Conservation (phyloP, 345 rosid species). For the Bretschneidera sinensis region DNA sequence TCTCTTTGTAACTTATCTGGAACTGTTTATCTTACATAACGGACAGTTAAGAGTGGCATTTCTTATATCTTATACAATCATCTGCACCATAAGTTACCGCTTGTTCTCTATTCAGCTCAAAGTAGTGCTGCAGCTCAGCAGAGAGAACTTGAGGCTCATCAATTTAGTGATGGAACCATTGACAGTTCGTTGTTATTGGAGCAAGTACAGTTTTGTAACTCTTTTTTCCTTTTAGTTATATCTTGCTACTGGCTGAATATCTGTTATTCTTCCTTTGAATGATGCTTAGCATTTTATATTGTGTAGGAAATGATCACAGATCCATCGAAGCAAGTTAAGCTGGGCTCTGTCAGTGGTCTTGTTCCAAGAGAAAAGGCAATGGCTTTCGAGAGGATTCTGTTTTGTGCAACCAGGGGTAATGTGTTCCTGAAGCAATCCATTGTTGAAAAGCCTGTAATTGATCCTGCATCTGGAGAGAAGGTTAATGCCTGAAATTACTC, state of each 20-base stretch:
- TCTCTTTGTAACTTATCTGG: no score
- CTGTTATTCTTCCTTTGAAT: neutral
- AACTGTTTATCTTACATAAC: no score
- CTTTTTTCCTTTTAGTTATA: neutral
- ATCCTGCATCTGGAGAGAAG: conserved; percentile 63
- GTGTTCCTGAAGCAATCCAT: conserved; percentile 54
- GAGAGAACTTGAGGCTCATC: conserved; percentile 44
- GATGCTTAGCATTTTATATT: conserved; percentile 12
- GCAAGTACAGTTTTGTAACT: conserved; percentile 36
- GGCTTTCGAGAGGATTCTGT: conserved; percentile 62
- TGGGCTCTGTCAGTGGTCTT: conserved; percentile 61
- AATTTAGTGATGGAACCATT: conserved; percentile 43
- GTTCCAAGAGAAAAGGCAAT: conserved; percentile 52
- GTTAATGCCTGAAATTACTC: conserved; percentile 23
- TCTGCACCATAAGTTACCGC: no score
- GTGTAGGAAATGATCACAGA: conserved; percentile 51
- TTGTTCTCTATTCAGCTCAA: conserved; percentile 37
- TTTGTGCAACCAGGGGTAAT: conserved; percentile 68
- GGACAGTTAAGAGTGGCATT: no score
- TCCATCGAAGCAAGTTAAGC: conserved; percentile 58
- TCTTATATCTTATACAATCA: no score
- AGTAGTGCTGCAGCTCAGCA: conserved; percentile 44
- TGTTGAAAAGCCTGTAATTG: conserved; percentile 45
- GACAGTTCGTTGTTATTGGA: conserved; percentile 53
- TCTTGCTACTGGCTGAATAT: neutral